A percentile compares a stretch with the other conserved stretches of the same genome.
These are phyloP conservation scores for Saraca asoca DNA, from an alignment of 331 rosid species.

Conservation along the genomic window DNA sequence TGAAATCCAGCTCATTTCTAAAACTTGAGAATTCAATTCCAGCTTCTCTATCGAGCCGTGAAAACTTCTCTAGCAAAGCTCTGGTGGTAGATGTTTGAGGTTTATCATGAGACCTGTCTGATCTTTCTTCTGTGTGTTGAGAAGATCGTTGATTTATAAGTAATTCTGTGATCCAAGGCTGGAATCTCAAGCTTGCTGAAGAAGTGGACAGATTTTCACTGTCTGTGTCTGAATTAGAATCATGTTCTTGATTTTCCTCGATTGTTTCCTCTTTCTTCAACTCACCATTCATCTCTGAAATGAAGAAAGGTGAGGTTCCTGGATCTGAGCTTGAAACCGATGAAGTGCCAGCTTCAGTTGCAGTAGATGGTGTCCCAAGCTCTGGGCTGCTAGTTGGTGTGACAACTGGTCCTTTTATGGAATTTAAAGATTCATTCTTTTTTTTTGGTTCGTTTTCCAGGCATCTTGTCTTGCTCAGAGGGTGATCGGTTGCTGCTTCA, in stretches of 20 bases:
- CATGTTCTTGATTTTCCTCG: slow-evolving; percentile 64
- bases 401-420: slow-evolving; percentile 69
- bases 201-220: slow-evolving; percentile 71
- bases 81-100: slow-evolving; percentile 59
- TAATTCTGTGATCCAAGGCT: slow-evolving; percentile 79
- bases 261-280: slow-evolving; percentile 65
- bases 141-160: slow-evolving; percentile 59
- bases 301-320: slow-evolving; percentile 87
- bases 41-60: slow-evolving; percentile 65
- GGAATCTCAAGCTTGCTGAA: slow-evolving; percentile 82
- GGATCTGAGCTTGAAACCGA: slow-evolving; percentile 94
- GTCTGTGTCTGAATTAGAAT: slow-evolving; percentile 77
- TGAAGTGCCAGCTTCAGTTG: slow-evolving; percentile 86
- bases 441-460: slow-evolving; percentile 51
- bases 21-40: slow-evolving; percentile 57
- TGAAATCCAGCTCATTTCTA: slow-evolving; percentile 62
- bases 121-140: slow-evolving; percentile 49
- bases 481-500: slow-evolving; percentile 50
- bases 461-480: slow-evolving; percentile 52
- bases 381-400: slow-evolving; percentile 99
- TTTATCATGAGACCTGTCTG: slow-evolving; percentile 51
- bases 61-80: slow-evolving; percentile 57
- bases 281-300: slow-evolving; percentile 65
- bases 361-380: slow-evolving; percentile 84
- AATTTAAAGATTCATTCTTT: slow-evolving; percentile 49